These are phyloP conservation scores for Fomitopsis schrenkii DNA, from an alignment of 1,284 basidiomycete species.

Conservation along the genomic window DNA sequence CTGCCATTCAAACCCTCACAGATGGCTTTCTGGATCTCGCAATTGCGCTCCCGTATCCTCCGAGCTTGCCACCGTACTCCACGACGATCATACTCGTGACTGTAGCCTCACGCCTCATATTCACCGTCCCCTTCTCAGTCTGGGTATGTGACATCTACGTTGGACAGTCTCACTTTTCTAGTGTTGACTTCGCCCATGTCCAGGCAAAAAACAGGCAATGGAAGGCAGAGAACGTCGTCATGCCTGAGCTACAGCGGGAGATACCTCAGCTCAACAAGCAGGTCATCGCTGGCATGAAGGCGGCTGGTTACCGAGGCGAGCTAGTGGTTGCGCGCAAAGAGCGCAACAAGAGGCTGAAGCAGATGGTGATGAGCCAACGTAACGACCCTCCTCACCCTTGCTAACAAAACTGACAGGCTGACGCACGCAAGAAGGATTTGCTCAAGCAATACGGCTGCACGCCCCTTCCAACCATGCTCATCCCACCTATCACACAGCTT, in stretches of 20 bases:
- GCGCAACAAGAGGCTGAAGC: conserved; percentile 41
- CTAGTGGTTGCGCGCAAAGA: conserved; percentile 47
- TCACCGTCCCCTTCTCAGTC: conserved; percentile 73
- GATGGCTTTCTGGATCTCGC: conserved; percentile 61
- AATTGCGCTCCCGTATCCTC: conserved; percentile 63
- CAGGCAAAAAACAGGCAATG: conserved; percentile 64
- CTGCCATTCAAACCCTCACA: conserved; percentile 36
- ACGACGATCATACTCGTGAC: conserved; percentile 77
- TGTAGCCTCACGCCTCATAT: conserved; percentile 54
- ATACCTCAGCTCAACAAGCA: conserved; percentile 48
- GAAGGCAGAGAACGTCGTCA: conserved; percentile 61
- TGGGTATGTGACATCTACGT: conserved; percentile 55
- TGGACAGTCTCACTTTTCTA: neutral
- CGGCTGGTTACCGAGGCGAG: conserved; percentile 46
- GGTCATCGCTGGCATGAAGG: conserved; percentile 57
- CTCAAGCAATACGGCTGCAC: conserved; percentile 54
- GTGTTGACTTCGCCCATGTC: conserved; percentile 4
- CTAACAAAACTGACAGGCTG: conserved; percentile 38
- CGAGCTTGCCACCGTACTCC: conserved; percentile 65
- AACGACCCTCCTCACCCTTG: neutral
- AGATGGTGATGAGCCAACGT: conserved; percentile 30
- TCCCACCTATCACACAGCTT: conserved; percentile 65
- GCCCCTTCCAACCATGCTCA: conserved; percentile 53
- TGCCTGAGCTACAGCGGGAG: conserved; percentile 60
- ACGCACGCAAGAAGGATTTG: conserved; percentile 52